phyloP scores from a whole-genome alignment of 768 basidiomycete species.

The Mycena filopes region DNA sequence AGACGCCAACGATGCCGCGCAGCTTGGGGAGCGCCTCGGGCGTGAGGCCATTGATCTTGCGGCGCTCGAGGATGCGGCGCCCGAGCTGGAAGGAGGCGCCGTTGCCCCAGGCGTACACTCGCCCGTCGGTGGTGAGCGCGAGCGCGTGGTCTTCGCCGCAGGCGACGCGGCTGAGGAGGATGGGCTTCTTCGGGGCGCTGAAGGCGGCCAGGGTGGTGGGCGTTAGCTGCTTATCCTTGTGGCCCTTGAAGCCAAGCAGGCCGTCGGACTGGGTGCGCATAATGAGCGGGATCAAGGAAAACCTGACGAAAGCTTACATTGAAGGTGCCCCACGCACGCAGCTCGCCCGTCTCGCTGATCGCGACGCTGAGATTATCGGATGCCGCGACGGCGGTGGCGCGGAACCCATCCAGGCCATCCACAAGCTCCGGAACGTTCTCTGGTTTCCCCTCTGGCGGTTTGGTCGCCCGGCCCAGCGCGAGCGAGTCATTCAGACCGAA shows the following conservation, averaged over 20 bases:
- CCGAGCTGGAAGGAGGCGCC: constrained; percentile 26
- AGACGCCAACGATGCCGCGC: constrained; percentile 20
- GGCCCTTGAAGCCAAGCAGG: constrained; percentile 24
- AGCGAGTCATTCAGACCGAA: constrained; percentile 31
- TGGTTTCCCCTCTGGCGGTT: constrained; percentile 7
- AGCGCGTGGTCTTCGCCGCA: constrained; percentile 33
- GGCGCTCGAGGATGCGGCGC: constrained; percentile 18
- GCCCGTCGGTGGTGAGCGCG: constrained; percentile 26
- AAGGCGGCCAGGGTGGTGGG: constrained; percentile 21
- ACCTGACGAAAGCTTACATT: neutral
- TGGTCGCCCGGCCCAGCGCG: constrained; percentile 26
- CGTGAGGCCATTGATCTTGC: constrained; percentile 15
- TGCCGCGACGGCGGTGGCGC: constrained; percentile 21
- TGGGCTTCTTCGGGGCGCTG: constrained; percentile 7
- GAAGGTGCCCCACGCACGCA: constrained; percentile 34
- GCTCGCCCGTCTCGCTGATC: constrained; percentile 19
- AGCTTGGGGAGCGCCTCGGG: constrained; percentile 24
- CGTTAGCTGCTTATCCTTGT: constrained; percentile 17
- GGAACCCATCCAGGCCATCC: constrained; percentile 14
- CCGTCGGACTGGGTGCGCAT: constrained; percentile 26
- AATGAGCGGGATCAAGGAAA: neutral
- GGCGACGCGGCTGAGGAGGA: constrained; percentile 17
- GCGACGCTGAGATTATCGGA: constrained; percentile 30
- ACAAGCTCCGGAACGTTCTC: constrained; percentile 26
- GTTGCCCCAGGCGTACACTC: constrained; percentile 30